phyloP scores from a whole-genome alignment of 1,139 yeast genomes.

The Meyerozyma carpophila region DNA sequence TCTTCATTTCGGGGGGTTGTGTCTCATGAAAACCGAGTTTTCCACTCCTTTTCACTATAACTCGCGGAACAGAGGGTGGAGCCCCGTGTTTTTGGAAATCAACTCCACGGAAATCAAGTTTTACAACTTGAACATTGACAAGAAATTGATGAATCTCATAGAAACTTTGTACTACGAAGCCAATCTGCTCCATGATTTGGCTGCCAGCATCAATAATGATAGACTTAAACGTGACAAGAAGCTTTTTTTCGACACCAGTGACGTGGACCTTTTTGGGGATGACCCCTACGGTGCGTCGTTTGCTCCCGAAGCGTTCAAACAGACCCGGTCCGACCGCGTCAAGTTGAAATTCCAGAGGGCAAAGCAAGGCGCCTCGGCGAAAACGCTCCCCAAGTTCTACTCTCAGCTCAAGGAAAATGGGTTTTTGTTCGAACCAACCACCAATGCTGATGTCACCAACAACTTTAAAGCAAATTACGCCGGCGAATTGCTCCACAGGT shows the following conservation, averaged over 20 bases:
- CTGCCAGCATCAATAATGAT: slow-evolving; percentile 11
- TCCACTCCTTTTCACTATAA: slow-evolving; percentile 32
- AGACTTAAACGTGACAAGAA: slow-evolving; percentile 5
- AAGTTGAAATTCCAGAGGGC: slow-evolving; percentile 12
- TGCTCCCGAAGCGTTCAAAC: slow-evolving; percentile 8
- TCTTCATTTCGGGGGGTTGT: slow-evolving; percentile 28
- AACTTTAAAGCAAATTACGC: slow-evolving; percentile 15
- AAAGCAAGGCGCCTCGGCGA: slow-evolving; percentile 11
- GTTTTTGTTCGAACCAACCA: slow-evolving; percentile 35
- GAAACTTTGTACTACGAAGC: slow-evolving; percentile 25
- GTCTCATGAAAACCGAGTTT: slow-evolving; percentile 33
- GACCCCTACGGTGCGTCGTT: slow-evolving; percentile 24
- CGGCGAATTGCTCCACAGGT: slow-evolving; percentile 21
- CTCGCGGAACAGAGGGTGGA: slow-evolving; percentile 30
- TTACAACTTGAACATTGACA: slow-evolving; percentile 26
- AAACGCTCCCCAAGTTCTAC: slow-evolving; percentile 15
- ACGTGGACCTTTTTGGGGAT: slow-evolving; percentile 13
- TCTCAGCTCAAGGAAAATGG: slow-evolving; percentile 22
- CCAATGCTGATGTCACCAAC: slow-evolving; percentile 10
- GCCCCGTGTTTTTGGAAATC: slow-evolving; percentile 45
- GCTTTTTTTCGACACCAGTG: slow-evolving; percentile 2
- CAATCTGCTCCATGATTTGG: slow-evolving; percentile 20
- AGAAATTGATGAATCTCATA: slow-evolving; percentile 20
- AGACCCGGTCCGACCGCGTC: slow-evolving; percentile 13
- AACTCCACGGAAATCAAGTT: slow-evolving; percentile 54